These are phyloP conservation scores for Cladophialophora psammophila DNA, from an alignment of 2,329 filamentous ascomycete genomes.

Conservation along the genomic window DNA sequence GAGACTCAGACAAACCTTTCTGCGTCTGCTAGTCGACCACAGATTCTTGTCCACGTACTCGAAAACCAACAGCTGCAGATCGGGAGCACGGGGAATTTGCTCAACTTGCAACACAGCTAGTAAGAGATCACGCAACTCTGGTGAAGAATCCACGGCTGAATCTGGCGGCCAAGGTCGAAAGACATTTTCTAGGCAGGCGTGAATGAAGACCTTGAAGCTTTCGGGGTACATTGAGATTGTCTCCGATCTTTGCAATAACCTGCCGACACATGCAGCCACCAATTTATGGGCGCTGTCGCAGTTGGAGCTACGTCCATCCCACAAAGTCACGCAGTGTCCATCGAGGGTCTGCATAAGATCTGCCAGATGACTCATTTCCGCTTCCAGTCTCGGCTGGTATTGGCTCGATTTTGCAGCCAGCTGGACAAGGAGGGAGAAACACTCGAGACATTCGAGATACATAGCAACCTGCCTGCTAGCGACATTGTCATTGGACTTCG, in stretches of 20 bases:
- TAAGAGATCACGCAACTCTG: conserved; percentile 11
- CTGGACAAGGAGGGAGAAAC: conserved; percentile 27
- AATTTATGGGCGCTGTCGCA: conserved; percentile 19
- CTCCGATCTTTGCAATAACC: conserved; percentile 21
- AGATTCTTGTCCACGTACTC: conserved; percentile 10
- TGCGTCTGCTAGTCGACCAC: background rate
- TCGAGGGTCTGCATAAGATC: conserved; percentile 6
- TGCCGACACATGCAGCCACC: conserved; percentile 29
- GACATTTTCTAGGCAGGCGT: conserved; percentile 7
- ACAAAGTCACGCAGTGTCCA: conserved; percentile 3
- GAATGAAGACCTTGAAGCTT: conserved; percentile 14
- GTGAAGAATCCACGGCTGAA: background rate
- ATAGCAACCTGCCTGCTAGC: conserved; percentile 5
- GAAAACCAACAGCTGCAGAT: conserved; percentile 23
- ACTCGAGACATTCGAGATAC: conserved; percentile 32
- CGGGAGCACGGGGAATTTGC: conserved; percentile 15
- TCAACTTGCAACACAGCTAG: conserved; percentile 16
- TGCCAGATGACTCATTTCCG: conserved; percentile 23
- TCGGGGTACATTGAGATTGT: conserved; percentile 23
- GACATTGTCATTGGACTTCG: background rate
- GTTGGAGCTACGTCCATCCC: conserved; percentile 25
- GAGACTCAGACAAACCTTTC: conserved; percentile 8
- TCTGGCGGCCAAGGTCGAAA: background rate
- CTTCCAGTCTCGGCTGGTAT: conserved; percentile 15
- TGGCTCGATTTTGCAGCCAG: conserved; percentile 4